Evolutionary conservation across 2,329 filamentous ascomycete species (phyloP).

Genomic region (Aspergillus tanneri): DNA sequence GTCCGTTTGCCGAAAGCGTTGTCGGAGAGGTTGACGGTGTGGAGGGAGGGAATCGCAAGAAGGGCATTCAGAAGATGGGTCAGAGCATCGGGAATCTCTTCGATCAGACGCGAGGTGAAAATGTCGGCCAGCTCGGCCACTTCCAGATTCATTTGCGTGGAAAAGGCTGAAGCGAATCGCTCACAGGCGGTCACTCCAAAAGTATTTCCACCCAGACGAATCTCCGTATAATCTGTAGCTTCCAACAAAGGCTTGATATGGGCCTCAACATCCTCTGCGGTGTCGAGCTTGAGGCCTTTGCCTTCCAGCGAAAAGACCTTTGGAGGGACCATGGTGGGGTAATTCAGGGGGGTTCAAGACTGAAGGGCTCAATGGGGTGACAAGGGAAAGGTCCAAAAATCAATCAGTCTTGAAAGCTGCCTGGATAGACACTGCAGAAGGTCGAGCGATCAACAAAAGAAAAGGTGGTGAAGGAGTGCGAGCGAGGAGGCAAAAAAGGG

Average conservation of each 20-base stretch:
- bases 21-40: constrained; percentile 93
- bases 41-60: constrained; percentile 78
- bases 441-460: not conserved
- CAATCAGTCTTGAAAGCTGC: not conserved
- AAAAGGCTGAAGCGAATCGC: constrained; percentile 76
- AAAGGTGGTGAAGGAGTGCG: not conserved
- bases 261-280: constrained; percentile 78
- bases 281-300: constrained; percentile 89
- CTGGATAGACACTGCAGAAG: not conserved
- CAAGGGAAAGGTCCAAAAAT: constrained; percentile 5
- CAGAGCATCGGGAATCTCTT: constrained; percentile 89
- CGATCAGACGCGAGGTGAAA: constrained; percentile 90
- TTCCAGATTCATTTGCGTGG: constrained; percentile 77
- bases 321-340: constrained; percentile 53
- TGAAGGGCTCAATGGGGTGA: constrained; percentile 2
- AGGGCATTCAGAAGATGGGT: constrained; percentile 81
- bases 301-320: constrained; percentile 82
- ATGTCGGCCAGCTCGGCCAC: constrained; percentile 92
- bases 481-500: not conserved
- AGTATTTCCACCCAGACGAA: constrained; percentile 86
- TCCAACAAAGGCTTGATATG: constrained; percentile 74
- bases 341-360: constrained; percentile 24
- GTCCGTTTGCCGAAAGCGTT: constrained; percentile 98
- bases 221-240: constrained; percentile 71
- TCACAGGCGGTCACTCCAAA: constrained; percentile 85